Base-by-base conservation (phyloP, 495 filamentous ascomycete genomes). In the Penicillium diatomitis region DNA sequence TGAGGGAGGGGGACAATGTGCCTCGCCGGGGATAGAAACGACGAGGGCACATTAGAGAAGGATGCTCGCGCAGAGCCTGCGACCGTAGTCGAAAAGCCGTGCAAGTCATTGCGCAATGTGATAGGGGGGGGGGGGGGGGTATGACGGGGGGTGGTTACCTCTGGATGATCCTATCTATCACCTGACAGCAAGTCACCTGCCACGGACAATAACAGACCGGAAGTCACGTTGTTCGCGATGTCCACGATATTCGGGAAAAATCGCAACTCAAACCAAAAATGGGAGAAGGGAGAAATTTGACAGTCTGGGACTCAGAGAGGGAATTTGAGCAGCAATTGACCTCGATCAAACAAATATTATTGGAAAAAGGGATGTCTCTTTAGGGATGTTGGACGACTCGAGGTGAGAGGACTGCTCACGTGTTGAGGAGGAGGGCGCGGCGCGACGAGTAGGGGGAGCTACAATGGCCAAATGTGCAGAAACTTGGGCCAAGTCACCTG, bases 101-200 rank as follows among this genome's bases (percentile, higher is more conserved):
- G 47, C 50, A 46, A 20, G 20, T 20, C 20, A 20, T 20, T 2
- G 20, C n/a, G 20, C 20, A 2, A 20, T 20, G 2, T 20, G 20
- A 20, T 20, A 20, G 2, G 20, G 20, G 20, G 43, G 48, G 46
- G 50, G 33, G 34, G 45, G 27, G 36, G 32, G 41, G 36, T 39
- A 36, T 44, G 34, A 47, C 46, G 50, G 52, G 45, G 54, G 54
- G 55, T 64, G 51, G 67, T 58, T 74, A 69, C 68, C 70, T 71
- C 20, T 70, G 62, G 64, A 69, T 67, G 68, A 65, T 64, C 60
- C 56, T 62, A 52, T 71, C 63, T 74, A 74, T 74, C 71, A 74
- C 71, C 71, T 74, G 71, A 74, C 71, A 67, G 55, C 57, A 74
- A 70, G 71, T 74, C 69, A 74, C 71, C 69, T 72, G 69, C 69